phyloP scores from a whole-genome alignment of 2,329 filamentous ascomycete species.

The Talaromyces sp. region DNA sequence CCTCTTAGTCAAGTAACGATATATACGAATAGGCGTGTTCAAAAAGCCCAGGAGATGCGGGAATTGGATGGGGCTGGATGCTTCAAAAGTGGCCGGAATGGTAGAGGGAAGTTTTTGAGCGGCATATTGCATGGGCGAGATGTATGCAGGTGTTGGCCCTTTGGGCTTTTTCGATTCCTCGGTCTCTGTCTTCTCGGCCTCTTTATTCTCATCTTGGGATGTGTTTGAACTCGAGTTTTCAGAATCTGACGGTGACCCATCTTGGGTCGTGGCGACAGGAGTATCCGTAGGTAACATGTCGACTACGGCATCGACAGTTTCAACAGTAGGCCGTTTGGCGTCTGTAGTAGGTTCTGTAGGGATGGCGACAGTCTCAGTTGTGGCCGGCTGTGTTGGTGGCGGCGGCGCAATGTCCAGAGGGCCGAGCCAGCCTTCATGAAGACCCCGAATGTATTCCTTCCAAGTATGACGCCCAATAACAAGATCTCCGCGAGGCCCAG shows the following conservation, averaged over 20 bases:
- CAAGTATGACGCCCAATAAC: constrained; percentile 87
- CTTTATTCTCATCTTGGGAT: constrained; percentile 32
- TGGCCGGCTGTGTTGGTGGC: constrained; percentile 20
- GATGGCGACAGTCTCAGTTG: background rate
- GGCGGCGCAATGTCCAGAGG: constrained; percentile 55
- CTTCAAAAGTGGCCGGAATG: constrained; percentile 67
- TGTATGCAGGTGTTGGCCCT: constrained; percentile 66
- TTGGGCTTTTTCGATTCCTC: constrained; percentile 47
- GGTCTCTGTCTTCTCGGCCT: constrained; percentile 40
- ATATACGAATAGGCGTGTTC: constrained; percentile 80
- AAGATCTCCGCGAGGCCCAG: constrained; percentile 74
- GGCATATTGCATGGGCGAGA: constrained; percentile 66
- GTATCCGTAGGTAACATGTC: background rate
- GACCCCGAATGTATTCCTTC: constrained; percentile 92
- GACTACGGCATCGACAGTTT: background rate
- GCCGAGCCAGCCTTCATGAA: constrained; percentile 96
- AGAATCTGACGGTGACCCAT: constrained; percentile 7
- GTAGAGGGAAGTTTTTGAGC: constrained; percentile 58
- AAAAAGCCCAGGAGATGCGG: constrained; percentile 90
- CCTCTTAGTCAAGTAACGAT: constrained; percentile 79
- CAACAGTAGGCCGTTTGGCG: background rate
- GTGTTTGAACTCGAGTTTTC: constrained; percentile 28
- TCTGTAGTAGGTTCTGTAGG: background rate
- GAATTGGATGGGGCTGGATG: constrained; percentile 67
- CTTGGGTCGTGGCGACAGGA: background rate